phyloP scores from a whole-genome alignment of 164 flowering plant genomes.

The Santalum album region DNA sequence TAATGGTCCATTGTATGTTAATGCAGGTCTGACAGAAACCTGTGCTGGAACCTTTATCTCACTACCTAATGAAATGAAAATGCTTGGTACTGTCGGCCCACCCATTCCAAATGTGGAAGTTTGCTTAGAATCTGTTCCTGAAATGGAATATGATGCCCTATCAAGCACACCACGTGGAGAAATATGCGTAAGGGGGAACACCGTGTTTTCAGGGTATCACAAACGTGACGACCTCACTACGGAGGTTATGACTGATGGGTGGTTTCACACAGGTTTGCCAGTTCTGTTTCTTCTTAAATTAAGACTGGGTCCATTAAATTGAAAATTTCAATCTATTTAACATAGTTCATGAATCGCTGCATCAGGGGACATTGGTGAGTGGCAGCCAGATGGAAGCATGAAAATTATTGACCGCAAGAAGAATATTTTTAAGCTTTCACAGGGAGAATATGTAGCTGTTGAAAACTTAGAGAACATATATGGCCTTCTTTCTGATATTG shows the following conservation, averaged over 20 bases:
- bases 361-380: slow-evolving; percentile 93
- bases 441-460: slow-evolving; percentile 98
- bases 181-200: slow-evolving; percentile 70
- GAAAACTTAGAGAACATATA: slow-evolving; percentile 91
- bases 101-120: slow-evolving; percentile 88
- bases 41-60: slow-evolving; percentile 96
- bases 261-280: slow-evolving; percentile 92
- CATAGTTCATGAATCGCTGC: slow-evolving; percentile 11
- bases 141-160: slow-evolving; percentile 96
- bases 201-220: slow-evolving; percentile 84
- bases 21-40: slow-evolving; percentile 84
- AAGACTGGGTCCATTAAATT: not conserved
- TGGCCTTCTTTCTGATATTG: slow-evolving; percentile 52
- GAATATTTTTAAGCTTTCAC: slow-evolving; percentile 96
- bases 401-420: slow-evolving; percentile 96
- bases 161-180: slow-evolving; percentile 83
- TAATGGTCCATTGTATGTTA: not conserved
- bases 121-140: slow-evolving; percentile 92
- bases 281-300: not conserved
- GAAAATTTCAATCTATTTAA: not conserved
- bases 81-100: slow-evolving; percentile 97
- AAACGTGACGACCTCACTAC: slow-evolving; percentile 87
- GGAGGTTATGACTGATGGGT: slow-evolving; percentile 83
- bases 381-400: slow-evolving; percentile 93
- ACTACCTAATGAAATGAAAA: slow-evolving; percentile 56